These are phyloP conservation scores for Penicillium thymicola DNA, from an alignment of 2,329 filamentous ascomycete species.

Conservation along the genomic window DNA sequence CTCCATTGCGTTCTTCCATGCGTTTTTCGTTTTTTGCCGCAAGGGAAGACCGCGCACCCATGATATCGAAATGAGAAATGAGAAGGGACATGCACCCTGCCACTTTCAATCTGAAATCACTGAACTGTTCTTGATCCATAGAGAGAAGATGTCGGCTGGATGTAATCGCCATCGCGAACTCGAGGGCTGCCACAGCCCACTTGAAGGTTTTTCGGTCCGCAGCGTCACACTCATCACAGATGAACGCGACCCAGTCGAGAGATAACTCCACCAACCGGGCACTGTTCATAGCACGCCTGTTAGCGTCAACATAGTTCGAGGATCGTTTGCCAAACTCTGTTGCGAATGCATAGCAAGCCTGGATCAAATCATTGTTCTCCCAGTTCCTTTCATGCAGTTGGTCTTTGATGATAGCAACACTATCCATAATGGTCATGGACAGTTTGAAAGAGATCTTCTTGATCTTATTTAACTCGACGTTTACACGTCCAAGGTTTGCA, in stretches of 20 bases:
- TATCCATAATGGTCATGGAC: constrained; percentile 98
- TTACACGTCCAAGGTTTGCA: constrained; percentile 89
- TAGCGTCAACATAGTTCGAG: constrained; percentile 91
- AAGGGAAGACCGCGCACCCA: constrained; percentile 89
- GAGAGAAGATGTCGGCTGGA: constrained; percentile 89
- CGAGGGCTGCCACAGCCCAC: constrained; percentile 92
- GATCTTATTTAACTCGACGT: constrained; percentile 85
- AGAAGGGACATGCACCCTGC: constrained; percentile 95
- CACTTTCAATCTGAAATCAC: constrained; percentile 77
- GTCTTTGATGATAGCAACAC: constrained; percentile 84
- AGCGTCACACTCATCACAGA: constrained; percentile 93
- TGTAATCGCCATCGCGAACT: constrained; percentile 97
- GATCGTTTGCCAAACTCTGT: constrained; percentile 97
- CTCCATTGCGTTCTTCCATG: constrained; percentile 74
- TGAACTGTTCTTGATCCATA: constrained; percentile 83
- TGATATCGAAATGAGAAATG: constrained; percentile 98
- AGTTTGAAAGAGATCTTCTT: constrained; percentile 94
- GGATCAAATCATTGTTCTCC: constrained; percentile 91
- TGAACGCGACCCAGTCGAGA: constrained; percentile 96
- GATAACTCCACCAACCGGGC: constrained; percentile 89
- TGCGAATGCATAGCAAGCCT: constrained; percentile 98
- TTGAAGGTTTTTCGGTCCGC: constrained; percentile 94
- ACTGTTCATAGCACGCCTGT: constrained; percentile 94
- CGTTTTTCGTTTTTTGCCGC: constrained; percentile 91
- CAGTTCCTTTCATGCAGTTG: constrained; percentile 69